These are phyloP conservation scores for Pluteus cervinus DNA, from an alignment of 768 basidiomycete species.

Conservation along the genomic window DNA sequence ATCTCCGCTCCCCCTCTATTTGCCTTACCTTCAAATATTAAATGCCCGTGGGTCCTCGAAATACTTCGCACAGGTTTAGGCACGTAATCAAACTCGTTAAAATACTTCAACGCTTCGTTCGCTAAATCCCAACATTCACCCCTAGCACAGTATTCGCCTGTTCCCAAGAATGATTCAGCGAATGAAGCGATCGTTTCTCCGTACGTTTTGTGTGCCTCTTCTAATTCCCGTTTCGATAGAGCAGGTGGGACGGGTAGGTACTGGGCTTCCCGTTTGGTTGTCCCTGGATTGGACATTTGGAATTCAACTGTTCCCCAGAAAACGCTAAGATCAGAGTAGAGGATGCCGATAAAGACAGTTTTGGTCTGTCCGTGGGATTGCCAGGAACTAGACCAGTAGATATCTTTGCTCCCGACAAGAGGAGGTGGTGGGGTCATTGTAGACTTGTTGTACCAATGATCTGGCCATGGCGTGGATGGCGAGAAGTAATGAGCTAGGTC, in stretches of 20 bases:
- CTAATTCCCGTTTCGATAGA: conserved; percentile 25
- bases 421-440: conserved; percentile 27
- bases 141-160: conserved; percentile 38
- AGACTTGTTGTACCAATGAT: conserved; percentile 32
- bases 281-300: conserved; percentile 24
- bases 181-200: conserved; percentile 43
- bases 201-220: conserved; percentile 39
- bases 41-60: conserved; percentile 48
- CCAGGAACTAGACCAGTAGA: conserved; percentile 22
- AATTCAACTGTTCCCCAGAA: conserved; percentile 42
- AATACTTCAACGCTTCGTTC: conserved; percentile 38
- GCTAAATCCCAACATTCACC: conserved; percentile 60
- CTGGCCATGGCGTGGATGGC: conserved; percentile 34
- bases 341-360: conserved; percentile 28
- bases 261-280: conserved; percentile 27
- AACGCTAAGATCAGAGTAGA: conserved; percentile 45
- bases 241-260: conserved; percentile 35
- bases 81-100: conserved; percentile 33
- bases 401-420: conserved; percentile 17
- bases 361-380: conserved; percentile 20
- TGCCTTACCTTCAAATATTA: conserved; percentile 39
- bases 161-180: conserved; percentile 37
- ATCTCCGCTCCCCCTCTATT: conserved; percentile 22
- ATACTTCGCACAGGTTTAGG: conserved; percentile 42
- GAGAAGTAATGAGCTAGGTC: conserved; percentile 41